Percentiles rank a stretch among this genome's conserved stretches.
Evolutionary conservation across 2,329 filamentous ascomycete genomes (phyloP).

Genomic region (Cladosporium phlei): DNA sequence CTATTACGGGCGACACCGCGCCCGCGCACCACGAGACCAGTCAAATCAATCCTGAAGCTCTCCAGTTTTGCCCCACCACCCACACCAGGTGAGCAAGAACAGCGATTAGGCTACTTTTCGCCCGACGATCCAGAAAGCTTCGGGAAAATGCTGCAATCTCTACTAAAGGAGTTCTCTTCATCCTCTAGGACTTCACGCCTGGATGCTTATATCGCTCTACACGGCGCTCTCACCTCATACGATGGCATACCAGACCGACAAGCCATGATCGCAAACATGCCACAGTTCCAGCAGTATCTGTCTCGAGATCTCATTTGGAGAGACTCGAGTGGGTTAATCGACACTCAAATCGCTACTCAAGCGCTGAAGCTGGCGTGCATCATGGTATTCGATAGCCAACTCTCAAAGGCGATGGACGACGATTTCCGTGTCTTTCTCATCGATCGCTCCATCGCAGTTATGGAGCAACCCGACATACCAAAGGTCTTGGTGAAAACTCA

Average conservation of each 20-base stretch:
- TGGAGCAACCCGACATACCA: constrained; percentile 63
- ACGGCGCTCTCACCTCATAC: constrained; percentile 71
- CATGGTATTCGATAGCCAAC: constrained; percentile 69
- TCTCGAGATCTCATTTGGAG: constrained; percentile 70
- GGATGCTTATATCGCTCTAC: constrained; percentile 81
- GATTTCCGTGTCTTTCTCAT: constrained; percentile 78
- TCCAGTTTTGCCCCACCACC: constrained; percentile 39
- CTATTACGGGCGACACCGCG: constrained; percentile 36
- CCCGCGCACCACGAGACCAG: constrained; percentile 50
- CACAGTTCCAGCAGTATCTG: constrained; percentile 73
- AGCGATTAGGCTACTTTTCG: constrained; percentile 37
- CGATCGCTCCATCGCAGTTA: constrained; percentile 70
- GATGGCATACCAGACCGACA: constrained; percentile 74
- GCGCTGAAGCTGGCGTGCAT: constrained; percentile 72
- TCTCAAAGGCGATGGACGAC: constrained; percentile 64
- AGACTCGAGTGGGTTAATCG: constrained; percentile 43
- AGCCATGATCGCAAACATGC: constrained; percentile 70
- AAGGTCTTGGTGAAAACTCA: constrained; percentile 77
- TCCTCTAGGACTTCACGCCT: constrained; percentile 66
- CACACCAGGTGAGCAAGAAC: constrained; percentile 36
- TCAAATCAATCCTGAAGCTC: constrained; percentile 80
- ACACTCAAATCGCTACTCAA: constrained; percentile 69
- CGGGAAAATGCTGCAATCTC: constrained; percentile 76
- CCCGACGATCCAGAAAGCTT: constrained; percentile 56
- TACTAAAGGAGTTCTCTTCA: constrained; percentile 73